Percentiles rank a stretch among this genome's conserved stretches.
These are phyloP conservation scores for Staphylotrichum longicolle DNA, from an alignment of 495 filamentous ascomycete species.

Conservation along the genomic window DNA sequence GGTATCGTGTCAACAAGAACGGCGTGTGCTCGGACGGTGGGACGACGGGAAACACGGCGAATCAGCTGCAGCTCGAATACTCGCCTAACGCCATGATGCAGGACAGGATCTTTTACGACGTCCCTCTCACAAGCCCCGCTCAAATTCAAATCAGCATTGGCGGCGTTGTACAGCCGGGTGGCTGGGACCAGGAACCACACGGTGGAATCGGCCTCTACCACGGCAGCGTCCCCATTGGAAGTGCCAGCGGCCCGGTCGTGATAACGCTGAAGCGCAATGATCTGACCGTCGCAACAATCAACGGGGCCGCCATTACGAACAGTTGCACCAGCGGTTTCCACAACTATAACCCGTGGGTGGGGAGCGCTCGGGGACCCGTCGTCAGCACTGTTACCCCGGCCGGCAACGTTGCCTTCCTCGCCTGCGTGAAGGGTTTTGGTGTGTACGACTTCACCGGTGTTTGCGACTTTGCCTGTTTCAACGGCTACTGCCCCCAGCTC, in stretches of 20 bases:
- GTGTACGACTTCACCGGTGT: too few species aligned
- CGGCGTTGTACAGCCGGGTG: background rate
- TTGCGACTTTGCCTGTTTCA: too few species aligned
- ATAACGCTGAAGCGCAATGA: background rate
- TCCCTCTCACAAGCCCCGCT: constrained; percentile 41
- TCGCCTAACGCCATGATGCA: constrained; percentile 18
- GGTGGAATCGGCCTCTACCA: constrained; percentile 12
- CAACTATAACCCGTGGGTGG: constrained; percentile 1
- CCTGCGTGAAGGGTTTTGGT: too few species aligned
- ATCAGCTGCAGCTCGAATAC: constrained; percentile 16
- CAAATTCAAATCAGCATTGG: constrained; percentile 50
- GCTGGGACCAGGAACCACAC: background rate
- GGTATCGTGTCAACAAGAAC: background rate
- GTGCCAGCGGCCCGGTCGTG: background rate
- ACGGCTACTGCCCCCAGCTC: too few species aligned
- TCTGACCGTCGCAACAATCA: background rate
- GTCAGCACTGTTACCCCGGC: too few species aligned
- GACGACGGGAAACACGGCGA: constrained; percentile 34
- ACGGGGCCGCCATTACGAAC: background rate
- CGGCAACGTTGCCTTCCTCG: too few species aligned
- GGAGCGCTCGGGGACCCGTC: too few species aligned
- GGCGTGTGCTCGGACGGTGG: constrained; percentile 3
- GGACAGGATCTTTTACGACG: constrained; percentile 43
- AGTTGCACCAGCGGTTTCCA: background rate
- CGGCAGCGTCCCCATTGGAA: background rate